Evolutionary conservation across 164 flowering plant genomes (phyloP).

Genomic region (Liquidambar formosana): DNA sequence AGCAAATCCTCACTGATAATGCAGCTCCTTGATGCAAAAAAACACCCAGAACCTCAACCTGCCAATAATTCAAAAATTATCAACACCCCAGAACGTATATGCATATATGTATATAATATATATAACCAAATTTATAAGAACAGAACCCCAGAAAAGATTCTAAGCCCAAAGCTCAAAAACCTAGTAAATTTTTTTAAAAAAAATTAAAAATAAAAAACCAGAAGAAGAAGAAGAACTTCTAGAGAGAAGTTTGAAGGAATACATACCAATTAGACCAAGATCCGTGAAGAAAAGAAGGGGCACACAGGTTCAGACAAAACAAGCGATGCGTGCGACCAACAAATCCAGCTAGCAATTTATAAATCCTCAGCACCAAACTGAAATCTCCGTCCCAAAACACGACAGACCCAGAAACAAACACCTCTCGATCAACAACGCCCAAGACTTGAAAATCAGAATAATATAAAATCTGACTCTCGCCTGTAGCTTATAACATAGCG

Average conservation of each 20-base stretch:
- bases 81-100: background rate
- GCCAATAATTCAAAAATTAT: background rate
- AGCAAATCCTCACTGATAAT: background rate
- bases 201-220: background rate
- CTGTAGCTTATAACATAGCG: too few relatives aligned
- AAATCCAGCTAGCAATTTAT: background rate
- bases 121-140: background rate
- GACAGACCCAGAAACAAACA: constrained; percentile 1
- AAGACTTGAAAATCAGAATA: background rate
- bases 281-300: background rate
- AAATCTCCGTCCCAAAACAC: background rate
- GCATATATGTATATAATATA: too few relatives aligned
- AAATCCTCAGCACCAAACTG: background rate
- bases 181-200: constrained; percentile 10
- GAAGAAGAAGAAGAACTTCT: background rate
- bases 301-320: background rate
- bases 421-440: background rate
- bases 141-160: constrained; percentile 6
- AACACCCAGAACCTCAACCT: background rate
- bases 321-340: background rate
- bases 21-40: background rate
- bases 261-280: background rate
- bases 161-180: constrained; percentile 3
- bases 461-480: background rate
- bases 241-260: background rate